A percentile compares a stretch with the other conserved stretches of the same genome.
These are phyloP conservation scores for Isabelozyma heimii DNA, from an alignment of 805 yeast genomes.

Conservation along the genomic window DNA sequence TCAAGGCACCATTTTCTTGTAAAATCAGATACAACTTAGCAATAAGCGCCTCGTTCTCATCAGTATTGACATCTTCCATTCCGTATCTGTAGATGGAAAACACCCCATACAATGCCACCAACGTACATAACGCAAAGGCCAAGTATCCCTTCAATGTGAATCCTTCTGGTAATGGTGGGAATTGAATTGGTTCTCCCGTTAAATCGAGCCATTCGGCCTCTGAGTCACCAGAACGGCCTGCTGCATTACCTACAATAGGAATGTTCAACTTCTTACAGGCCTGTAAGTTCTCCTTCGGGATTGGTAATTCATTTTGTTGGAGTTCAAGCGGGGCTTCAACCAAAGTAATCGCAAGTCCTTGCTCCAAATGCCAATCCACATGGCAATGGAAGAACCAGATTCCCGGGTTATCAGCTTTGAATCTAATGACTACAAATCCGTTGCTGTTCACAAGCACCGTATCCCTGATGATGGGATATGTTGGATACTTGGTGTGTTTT, in stretches of 20 bases:
- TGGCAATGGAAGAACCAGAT: slow-evolving; percentile 99
- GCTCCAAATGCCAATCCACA: slow-evolving; percentile 96
- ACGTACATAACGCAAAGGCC: slow-evolving; percentile 54
- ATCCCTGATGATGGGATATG: slow-evolving; percentile 83
- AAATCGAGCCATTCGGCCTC: slow-evolving; percentile 52
- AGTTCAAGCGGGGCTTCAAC: slow-evolving; percentile 81
- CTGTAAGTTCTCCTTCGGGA: slow-evolving; percentile 48
- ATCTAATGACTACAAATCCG: slow-evolving; percentile 82
- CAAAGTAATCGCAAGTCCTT: slow-evolving; percentile 81
- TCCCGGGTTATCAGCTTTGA: slow-evolving; percentile 94
- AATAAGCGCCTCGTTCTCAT: slow-evolving; percentile 45
- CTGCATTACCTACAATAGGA: slow-evolving; percentile 64
- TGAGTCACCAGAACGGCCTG: slow-evolving; percentile 49
- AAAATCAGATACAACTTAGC: slow-evolving; percentile 28
- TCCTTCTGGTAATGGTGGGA: slow-evolving; percentile 62
- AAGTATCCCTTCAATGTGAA: slow-evolving; percentile 69
- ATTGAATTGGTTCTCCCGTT: slow-evolving; percentile 59
- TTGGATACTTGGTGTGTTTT: slow-evolving; percentile 48
- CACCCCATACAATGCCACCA: slow-evolving; percentile 60
- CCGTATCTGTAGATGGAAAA: slow-evolving; percentile 62
- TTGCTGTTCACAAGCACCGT: slow-evolving; percentile 75
- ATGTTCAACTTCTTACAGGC: slow-evolving; percentile 49
- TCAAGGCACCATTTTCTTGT: slow-evolving; percentile 26
- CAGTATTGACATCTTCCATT: slow-evolving; percentile 55
- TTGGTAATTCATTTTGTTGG: slow-evolving; percentile 32